Evolutionary conservation across 257 asterid species (phyloP), one percentile per base, ranked within the genome.

Genomic region (Ligustrum vulgare): DNA sequence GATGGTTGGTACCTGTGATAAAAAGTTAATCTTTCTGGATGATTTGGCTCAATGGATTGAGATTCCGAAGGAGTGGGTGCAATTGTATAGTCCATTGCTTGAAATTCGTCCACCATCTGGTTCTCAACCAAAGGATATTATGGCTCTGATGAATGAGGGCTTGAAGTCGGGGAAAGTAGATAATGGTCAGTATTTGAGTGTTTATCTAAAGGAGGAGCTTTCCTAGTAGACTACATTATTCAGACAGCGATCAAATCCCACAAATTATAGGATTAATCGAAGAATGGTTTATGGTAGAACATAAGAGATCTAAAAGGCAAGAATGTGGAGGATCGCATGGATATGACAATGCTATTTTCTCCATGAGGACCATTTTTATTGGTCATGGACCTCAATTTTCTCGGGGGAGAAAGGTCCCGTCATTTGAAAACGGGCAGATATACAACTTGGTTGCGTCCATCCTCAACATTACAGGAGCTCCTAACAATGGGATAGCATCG

Each of bases 321-420:
- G 97, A 91, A 73, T 91, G 97, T 23, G 97, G 97, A 64, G 97
- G 96, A 70, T 82, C 92, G 4, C 97, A 89, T 75, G 97, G 97
- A 6, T 91, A 90, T 62, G 96, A 91, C 77, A 91, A 89, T 35
- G 89, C 85, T 4, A 79, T 77, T 71, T 90, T 90, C 79, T 91
- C 97, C 22, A 90, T 91, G 96, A 88, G 97, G 81, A 82, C 88
- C 43, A 84, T 91, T n/a, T 91, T 91, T 62, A 76, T 87, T 41
- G 97, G 78, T 73, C 97, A 88, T 75, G 97, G 97, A 34, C 97
- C 97, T 84, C 89, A 56, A 56, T 83, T 91, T 79, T 86, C 79
- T 0, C 71, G 83, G 82, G 94, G 94, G 0, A 69, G 81, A 25
- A 91, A 88, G 69, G 84, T 91, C 10, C 86, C 89, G 1, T 89